Conservation (phyloP, 495 filamentous ascomycete species). For the Aspergillus nanangensis region DNA sequence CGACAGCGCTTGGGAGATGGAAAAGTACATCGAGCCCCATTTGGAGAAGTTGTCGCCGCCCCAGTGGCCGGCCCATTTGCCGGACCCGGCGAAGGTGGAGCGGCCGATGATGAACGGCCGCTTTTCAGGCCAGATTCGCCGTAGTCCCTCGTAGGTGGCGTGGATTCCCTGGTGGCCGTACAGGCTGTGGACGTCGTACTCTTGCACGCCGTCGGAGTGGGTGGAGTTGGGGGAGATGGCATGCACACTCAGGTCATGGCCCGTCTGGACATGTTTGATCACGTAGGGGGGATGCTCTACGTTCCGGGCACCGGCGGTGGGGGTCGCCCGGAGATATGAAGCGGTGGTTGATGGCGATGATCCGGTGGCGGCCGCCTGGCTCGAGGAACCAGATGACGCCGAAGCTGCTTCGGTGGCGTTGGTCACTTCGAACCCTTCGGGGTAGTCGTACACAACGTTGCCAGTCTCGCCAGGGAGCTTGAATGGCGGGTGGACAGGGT, state of each 20-base stretch:
- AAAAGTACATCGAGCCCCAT: constrained; percentile 69
- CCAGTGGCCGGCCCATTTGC: constrained; percentile 85
- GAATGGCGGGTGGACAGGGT: constrained; percentile 68
- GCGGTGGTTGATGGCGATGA: constrained; percentile 34
- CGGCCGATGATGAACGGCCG: constrained; percentile 85
- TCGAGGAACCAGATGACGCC: constrained; percentile 49
- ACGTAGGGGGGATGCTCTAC: constrained; percentile 77
- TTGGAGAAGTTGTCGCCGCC: constrained; percentile 74
- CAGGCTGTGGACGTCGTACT: constrained; percentile 81
- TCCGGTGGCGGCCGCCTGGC: constrained; percentile 43
- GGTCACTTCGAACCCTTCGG: constrained; percentile 66
- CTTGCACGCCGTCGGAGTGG: constrained; percentile 62
- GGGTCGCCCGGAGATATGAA: constrained; percentile 56
- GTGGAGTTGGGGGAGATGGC: constrained; percentile 77
- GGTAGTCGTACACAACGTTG: constrained; percentile 58
- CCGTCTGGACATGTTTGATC: constrained; percentile 68
- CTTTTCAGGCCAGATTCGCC: constrained; percentile 56
- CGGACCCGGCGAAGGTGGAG: constrained; percentile 74
- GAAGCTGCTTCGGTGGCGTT: constrained; percentile 66
- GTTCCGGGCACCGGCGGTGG: constrained; percentile 67
- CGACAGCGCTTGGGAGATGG: constrained; percentile 74
- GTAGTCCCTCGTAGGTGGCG: constrained; percentile 73
- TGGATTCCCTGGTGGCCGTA: constrained; percentile 73
- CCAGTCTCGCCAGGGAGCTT: constrained; percentile 60
- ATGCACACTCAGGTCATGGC: constrained; percentile 67